Conservation (phyloP, 495 filamentous ascomycete genomes). For the Hyaloscypha variabilis region DNA sequence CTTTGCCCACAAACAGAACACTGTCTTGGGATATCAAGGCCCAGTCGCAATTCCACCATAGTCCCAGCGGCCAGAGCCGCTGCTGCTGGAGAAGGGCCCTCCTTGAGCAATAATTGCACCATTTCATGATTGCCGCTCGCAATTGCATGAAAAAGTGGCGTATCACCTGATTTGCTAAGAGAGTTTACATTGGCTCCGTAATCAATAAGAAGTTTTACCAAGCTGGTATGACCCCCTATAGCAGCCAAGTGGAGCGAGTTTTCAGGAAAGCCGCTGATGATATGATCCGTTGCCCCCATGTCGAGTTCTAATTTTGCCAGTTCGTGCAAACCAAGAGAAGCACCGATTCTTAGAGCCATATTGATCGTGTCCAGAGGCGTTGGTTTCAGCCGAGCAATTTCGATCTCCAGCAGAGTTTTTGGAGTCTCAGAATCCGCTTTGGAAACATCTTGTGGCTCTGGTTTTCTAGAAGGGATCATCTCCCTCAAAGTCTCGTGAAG, state of each 20-base stretch:
- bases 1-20: conserved; percentile 4
- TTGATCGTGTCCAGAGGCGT: background rate
- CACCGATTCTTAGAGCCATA: conserved; percentile 2
- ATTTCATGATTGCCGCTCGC: conserved; percentile 4
- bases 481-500: conserved; percentile 11
- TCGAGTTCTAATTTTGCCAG: conserved; percentile 10
- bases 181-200: conserved; percentile 7
- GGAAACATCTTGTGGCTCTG: background rate
- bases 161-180: background rate
- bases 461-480: background rate
- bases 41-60: conserved; percentile 3
- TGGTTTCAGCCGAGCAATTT: conserved; percentile 6
- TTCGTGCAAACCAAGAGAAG: conserved; percentile 11
- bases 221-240: background rate
- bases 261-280: conserved; percentile 5
- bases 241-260: conserved; percentile 8
- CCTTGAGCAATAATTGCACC: background rate
- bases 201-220: conserved; percentile 10
- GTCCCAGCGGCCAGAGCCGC: background rate
- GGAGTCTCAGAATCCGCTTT: background rate
- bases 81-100: background rate
- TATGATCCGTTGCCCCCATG: conserved; percentile 11
- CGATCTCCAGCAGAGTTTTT: conserved; percentile 7
- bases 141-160: conserved; percentile 2
- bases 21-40: background rate